Base-by-base conservation (phyloP, 2,329 filamentous ascomycete genomes). In the Fusarium sp. region DNA sequence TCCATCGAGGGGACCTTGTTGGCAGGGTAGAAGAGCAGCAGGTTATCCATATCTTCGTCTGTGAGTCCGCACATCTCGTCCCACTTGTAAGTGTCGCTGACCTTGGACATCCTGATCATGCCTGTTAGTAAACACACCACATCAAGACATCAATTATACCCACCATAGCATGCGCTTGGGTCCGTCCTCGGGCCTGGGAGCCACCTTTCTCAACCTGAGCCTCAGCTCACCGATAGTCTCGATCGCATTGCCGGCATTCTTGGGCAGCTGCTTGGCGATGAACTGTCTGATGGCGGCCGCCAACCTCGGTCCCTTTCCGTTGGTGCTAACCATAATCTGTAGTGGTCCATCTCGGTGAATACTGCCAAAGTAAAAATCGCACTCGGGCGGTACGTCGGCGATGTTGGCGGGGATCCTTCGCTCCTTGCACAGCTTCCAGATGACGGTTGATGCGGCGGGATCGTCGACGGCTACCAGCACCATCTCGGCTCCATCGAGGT, bases 281-380 rank as follows among this genome's bases (percentile, higher is more conserved):
- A 93, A 91, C 80, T 93, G 89, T 63, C 96, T 87, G 60, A 99
- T 93, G 57, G 95, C 92, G 76, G 94, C 96, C 11, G 96, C 96
- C 73, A 99, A 85, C 80, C 96, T 92, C 0, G 96, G 96, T 0
- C 96, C 96, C 81, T 98, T 98, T 62, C 96, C 96, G 82, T 98
- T 99, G 38, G 96, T 99, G 85, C 94, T 97, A 77, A 99, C 96
- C 96, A 99, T 99, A 79, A 99, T 93, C 86, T 99, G 96, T 70
- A 99, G 84, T 7, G 96, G 96, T 0, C 96, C 96, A 82, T 99
- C 96, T 60, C 96, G 92, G 84, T 99, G 94, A 42, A 98, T 92
- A 81, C 93, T 96, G 72, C 96, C 96, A 85, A 99, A 99, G 87
- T 98, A 99, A 81, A 99, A 99, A 80, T 99, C 96, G 83, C 96